Conservation (phyloP, 768 basidiomycete genomes). For the Hygrocybe punicea region DNA sequence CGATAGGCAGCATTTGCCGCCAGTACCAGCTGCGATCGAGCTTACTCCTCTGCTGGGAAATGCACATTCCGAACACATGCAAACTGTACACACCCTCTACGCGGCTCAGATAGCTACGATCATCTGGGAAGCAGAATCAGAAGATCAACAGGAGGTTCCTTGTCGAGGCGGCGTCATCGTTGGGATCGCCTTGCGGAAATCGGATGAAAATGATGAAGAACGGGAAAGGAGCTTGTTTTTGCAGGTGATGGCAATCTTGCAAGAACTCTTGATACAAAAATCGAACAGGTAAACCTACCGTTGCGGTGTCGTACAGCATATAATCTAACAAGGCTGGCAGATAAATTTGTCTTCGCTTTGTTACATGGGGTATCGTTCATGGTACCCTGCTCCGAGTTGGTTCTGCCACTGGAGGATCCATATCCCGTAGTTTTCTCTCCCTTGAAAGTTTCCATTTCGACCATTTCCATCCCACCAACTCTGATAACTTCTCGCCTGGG, state of each 20-base stretch:
- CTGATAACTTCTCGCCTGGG: constrained; percentile 50
- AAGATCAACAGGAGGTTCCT: constrained; percentile 38
- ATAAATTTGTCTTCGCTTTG: no score
- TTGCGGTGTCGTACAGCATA: background rate
- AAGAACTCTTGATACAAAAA: constrained; percentile 29
- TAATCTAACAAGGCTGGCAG: no score
- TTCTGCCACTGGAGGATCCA: constrained; percentile 22
- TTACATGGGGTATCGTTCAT: no score
- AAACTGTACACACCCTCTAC: constrained; percentile 75
- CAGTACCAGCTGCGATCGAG: constrained; percentile 68
- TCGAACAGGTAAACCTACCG: constrained; percentile 1
- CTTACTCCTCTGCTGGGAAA: constrained; percentile 77
- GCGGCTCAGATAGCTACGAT: constrained; percentile 84
- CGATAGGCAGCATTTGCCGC: constrained; percentile 44
- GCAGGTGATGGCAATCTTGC: constrained; percentile 49
- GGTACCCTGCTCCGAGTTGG: no score
- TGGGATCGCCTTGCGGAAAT: constrained; percentile 62
- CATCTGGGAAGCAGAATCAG: constrained; percentile 60
- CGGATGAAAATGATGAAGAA: constrained; percentile 27
- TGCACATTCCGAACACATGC: constrained; percentile 63
- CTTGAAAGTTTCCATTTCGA: constrained; percentile 34
- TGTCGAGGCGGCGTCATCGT: constrained; percentile 63
- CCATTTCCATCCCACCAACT: constrained; percentile 68
- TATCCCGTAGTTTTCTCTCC: background rate
- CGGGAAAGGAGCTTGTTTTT: constrained; percentile 46